Evolutionary conservation across 306 rosid genomes (phyloP), one percentile per base, ranked within the genome.

Genomic region (Vigna radiata): DNA sequence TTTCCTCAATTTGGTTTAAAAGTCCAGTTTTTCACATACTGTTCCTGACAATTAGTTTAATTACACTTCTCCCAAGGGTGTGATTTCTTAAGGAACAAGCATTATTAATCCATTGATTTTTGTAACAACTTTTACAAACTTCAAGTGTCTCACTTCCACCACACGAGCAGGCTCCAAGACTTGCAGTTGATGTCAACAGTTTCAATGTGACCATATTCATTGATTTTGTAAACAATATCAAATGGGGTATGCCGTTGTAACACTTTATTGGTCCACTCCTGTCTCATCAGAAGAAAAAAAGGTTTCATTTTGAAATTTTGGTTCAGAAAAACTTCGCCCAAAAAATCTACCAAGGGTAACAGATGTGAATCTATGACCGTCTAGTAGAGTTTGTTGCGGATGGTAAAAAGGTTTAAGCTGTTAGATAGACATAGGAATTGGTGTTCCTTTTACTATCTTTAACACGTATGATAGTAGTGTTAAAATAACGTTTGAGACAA

Each of bases 21-120:
- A 46, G 19, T 49, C 15, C 68, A 8, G 46, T 68, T 63, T 75
- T 83, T 48, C 6, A 29, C 46, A 8, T 7, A 73, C 78, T 3
- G 13, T 72, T 8, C 17, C 36, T 19, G 29, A 16, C 5, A 64
- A 11, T 9, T 14, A 18, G 19, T 67, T 81, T 33, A 47, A 67
- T 66, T 39, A 50, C 48, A 53, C 19, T 62, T 23, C 36, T 61
- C 48, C 4, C 11, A 2, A 25, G 48, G 48, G 33, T 12, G 37
- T 17, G 76, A 36, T 69, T 68, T 69, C 85, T 69, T 27, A 55
- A 5, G n/a, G n/a, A n/a, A n/a, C n/a, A n/a, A n/a, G n/a, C n/a
- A 75, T 73, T 53, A 75, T 73, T 53, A 14, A 70, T 1, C 54
- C 36, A 50, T 15, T 19, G 19, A 36, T 49, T 44, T 11, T 50